Conservation (phyloP, 2,329 filamentous ascomycete genomes). For the Diplodia mutila region DNA sequence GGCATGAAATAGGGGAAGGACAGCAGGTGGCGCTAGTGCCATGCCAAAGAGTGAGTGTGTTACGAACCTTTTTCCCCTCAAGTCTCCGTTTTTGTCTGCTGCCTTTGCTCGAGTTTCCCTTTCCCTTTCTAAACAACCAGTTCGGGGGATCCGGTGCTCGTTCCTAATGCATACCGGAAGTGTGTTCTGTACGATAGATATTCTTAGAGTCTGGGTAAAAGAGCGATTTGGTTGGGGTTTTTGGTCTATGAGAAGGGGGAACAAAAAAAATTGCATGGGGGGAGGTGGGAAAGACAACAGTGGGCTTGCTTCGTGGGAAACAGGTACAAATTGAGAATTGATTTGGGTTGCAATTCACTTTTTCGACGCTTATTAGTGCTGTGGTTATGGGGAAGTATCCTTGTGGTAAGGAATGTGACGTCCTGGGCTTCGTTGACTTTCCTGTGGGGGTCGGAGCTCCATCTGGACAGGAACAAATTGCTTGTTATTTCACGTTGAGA, state of each 20-base stretch:
- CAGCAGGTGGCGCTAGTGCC: not conserved
- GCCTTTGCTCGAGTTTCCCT: not conserved
- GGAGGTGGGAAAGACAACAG: not conserved
- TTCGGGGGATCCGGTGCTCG: not conserved
- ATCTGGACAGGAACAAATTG: too few relatives aligned
- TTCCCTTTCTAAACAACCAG: not conserved
- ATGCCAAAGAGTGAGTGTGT: not conserved
- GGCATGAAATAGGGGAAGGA: not conserved
- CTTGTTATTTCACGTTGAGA: too few relatives aligned
- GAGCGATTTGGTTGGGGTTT: not conserved
- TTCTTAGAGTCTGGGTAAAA: not conserved
- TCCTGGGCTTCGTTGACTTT: too few relatives aligned
- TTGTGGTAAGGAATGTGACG: too few relatives aligned
- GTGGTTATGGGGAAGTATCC: too few relatives aligned
- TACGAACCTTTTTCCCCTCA: not conserved
- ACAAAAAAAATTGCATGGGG: not conserved
- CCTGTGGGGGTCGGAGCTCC: too few relatives aligned
- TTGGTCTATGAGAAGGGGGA: not conserved
- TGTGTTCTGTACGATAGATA: not conserved
- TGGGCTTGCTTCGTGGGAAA: not conserved
- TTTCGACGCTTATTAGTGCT: not conserved
- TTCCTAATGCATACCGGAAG: not conserved
- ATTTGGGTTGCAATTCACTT: not conserved
- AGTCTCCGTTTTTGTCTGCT: not conserved
- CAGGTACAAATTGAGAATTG: not conserved